Evolutionary conservation across 768 basidiomycete species (phyloP).

Genomic region (Boletus barrowsii): DNA sequence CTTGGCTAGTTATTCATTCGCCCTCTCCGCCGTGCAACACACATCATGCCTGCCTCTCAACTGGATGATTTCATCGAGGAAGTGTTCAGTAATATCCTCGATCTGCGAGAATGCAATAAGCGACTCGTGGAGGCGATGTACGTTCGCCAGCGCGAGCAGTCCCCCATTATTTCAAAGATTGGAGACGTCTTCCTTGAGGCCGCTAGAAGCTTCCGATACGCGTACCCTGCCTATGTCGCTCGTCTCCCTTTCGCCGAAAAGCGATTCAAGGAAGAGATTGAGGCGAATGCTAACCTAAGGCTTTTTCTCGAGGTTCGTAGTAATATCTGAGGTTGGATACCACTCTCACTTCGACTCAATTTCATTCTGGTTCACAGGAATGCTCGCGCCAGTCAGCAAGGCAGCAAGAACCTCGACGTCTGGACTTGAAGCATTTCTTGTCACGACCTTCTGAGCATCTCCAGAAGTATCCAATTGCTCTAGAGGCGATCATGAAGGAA

Average conservation of each 20-base stretch:
- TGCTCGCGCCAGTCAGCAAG: conserved; percentile 44
- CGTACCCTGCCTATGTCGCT: conserved; percentile 84
- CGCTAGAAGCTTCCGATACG: conserved; percentile 81
- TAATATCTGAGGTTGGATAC: not conserved
- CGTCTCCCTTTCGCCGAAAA: conserved; percentile 85
- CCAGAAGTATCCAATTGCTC: conserved; percentile 68
- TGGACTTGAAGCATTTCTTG: conserved; percentile 63
- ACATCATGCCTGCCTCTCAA: conserved; percentile 54
- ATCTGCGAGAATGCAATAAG: conserved; percentile 80
- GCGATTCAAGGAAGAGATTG: conserved; percentile 81
- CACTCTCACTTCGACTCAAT: not conserved
- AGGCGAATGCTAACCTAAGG: conserved; percentile 75
- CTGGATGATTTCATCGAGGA: conserved; percentile 85
- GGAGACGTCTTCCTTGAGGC: conserved; percentile 88
- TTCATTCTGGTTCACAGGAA: conserved; percentile 13
- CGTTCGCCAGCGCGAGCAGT: conserved; percentile 80
- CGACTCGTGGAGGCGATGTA: conserved; percentile 83
- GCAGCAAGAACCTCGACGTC: conserved; percentile 53
- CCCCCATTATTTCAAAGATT: conserved; percentile 76
- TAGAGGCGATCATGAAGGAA: conserved; percentile 84
- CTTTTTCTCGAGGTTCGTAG: conserved; percentile 76
- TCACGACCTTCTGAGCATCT: conserved; percentile 61
- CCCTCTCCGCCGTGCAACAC: conserved; percentile 49
- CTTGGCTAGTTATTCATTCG: conserved; percentile 50
- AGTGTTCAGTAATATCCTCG: conserved; percentile 85